Conservation (phyloP, 345 rosid genomes). For the Stellera chamaejasme region DNA sequence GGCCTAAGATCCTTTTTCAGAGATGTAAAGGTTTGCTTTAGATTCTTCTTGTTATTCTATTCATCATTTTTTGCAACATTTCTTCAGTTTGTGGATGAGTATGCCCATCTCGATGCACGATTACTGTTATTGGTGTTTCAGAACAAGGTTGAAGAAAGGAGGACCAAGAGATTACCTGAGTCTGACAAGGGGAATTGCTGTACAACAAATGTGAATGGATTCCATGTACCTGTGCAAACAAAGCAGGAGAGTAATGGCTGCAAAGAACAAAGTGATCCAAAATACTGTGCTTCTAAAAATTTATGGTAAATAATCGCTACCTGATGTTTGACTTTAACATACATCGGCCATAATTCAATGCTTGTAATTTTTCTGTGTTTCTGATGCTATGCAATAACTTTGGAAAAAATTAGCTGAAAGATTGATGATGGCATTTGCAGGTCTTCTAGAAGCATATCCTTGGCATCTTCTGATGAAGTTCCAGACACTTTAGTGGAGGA, state of each 20-base stretch:
- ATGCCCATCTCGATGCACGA: constrained; percentile 14
- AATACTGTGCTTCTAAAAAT: constrained; percentile 31
- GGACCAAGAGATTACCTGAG: constrained; percentile 15
- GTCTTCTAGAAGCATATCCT: constrained; percentile 32
- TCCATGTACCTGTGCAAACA: constrained; percentile 27
- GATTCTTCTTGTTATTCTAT: constrained; percentile 9
- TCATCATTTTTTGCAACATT: constrained; percentile 6
- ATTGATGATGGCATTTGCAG: constrained; percentile 27
- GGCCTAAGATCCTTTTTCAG: constrained; percentile 62
- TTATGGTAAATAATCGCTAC: constrained; percentile 41
- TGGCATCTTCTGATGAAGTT: constrained; percentile 36
- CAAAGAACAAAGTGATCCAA: constrained; percentile 45
- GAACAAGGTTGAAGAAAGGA: constrained; percentile 38
- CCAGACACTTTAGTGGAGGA: constrained; percentile 43
- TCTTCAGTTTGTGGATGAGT: constrained; percentile 6
- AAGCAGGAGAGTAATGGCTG: constrained; percentile 24
- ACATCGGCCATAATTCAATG: not conserved
- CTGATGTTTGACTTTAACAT: constrained; percentile 1
- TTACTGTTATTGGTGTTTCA: constrained; percentile 20
- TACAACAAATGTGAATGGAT: constrained; percentile 17
- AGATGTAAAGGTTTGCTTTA: constrained; percentile 56
- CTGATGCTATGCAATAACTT: not conserved
- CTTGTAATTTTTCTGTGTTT: too few species aligned
- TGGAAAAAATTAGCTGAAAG: not conserved
- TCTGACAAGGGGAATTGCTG: constrained; percentile 22